Conservation (phyloP, 345 rosid species). For the Aurinia saxatilis region DNA sequence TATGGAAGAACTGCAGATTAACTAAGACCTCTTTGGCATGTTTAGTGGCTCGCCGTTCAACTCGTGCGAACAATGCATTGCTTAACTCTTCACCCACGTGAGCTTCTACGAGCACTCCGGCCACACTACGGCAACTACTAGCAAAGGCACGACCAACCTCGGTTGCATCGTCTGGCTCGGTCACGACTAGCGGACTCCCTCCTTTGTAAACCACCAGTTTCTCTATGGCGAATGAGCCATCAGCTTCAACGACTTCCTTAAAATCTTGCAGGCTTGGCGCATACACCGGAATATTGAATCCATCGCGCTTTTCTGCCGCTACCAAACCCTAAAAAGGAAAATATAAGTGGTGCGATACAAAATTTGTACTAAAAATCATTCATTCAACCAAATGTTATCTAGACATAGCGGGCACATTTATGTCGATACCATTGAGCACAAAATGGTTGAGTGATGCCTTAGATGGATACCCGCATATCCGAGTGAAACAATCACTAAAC, state of each 20-base stretch:
- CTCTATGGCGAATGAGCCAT: constrained; percentile 63
- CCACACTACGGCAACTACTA: constrained; percentile 68
- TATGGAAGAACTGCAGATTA: constrained; percentile 72
- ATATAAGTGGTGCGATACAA: too few species aligned
- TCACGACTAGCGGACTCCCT: constrained; percentile 89
- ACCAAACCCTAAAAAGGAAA: constrained; percentile 59
- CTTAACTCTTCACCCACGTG: constrained; percentile 79
- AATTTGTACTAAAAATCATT: too few species aligned
- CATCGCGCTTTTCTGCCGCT: constrained; percentile 62
- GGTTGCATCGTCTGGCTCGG: constrained; percentile 48
- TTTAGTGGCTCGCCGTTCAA: constrained; percentile 48
- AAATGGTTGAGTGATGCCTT: too few species aligned
- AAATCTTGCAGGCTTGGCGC: constrained; percentile 88
- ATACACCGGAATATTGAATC: constrained; percentile 87
- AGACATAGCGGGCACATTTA: too few species aligned
- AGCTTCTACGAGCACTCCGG: constrained; percentile 88
- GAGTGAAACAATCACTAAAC: too few species aligned
- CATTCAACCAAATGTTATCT: too few species aligned
- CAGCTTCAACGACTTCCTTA: constrained; percentile 70
- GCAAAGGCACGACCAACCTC: constrained; percentile 79
- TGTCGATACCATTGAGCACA: too few species aligned
- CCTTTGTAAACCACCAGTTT: constrained; percentile 84
- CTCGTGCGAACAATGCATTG: constrained; percentile 57
- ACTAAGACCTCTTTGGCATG: constrained; percentile 77
- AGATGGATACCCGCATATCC: too few species aligned